Evolutionary conservation across 768 basidiomycete species (phyloP).

Genomic region (Thelephora ganbajun): DNA sequence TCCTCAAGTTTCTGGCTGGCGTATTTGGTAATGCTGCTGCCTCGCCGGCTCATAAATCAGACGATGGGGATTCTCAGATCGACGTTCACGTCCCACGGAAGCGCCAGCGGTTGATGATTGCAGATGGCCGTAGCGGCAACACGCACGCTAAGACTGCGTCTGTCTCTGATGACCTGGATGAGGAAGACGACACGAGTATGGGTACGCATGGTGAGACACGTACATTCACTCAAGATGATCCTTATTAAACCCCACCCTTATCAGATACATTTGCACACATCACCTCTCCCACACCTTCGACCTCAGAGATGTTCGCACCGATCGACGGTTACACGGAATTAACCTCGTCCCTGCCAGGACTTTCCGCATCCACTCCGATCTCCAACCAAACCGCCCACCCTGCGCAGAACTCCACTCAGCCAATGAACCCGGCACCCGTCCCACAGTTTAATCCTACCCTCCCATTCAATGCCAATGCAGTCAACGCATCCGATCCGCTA

Average conservation of each 20-base stretch:
- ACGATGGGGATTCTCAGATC: constrained; percentile 18
- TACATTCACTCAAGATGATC: constrained; percentile 1
- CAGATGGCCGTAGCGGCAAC: constrained; percentile 27
- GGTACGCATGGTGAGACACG: constrained; percentile 4
- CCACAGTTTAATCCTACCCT: constrained; percentile 1
- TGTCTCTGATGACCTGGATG: constrained; percentile 25
- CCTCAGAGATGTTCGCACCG: not conserved
- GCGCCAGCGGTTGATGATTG: constrained; percentile 55
- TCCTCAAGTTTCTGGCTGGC: constrained; percentile 87
- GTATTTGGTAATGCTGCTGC: constrained; percentile 53
- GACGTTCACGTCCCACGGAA: constrained; percentile 35
- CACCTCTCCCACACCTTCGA: not conserved
- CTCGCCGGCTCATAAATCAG: constrained; percentile 23
- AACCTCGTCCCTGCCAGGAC: no score
- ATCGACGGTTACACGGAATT: no score
- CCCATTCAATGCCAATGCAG: no score
- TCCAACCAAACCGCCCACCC: constrained; percentile 1
- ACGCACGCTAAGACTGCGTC: constrained; percentile 18
- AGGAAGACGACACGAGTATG: constrained; percentile 20
- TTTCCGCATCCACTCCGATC: not conserved
- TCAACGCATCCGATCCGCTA: constrained; percentile 11
- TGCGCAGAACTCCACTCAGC: not conserved
- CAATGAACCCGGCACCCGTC: not conserved
- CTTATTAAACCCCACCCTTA: not conserved
- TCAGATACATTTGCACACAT: constrained; percentile 1